Percentiles rank a stretch among this genome's conserved stretches.
Conservation (phyloP, 257 asterid genomes). For the Ehretia macrophylla region DNA sequence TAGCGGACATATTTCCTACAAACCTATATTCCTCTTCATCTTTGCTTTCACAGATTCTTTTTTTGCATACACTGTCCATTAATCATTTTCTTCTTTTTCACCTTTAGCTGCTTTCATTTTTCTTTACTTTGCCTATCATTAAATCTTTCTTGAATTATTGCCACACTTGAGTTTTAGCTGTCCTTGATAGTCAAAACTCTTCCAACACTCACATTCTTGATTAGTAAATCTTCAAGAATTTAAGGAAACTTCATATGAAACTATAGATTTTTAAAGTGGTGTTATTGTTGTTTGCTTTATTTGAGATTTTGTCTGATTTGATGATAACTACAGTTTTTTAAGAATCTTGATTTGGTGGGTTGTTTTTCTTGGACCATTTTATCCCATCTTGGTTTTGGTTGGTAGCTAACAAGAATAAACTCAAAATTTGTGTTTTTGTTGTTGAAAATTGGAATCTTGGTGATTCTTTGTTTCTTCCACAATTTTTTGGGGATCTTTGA, state of each 20-base stretch:
- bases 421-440: constrained; percentile 17
- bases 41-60: constrained; percentile 75
- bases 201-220: no score
- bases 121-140: constrained; percentile 32
- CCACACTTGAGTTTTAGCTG: neutral
- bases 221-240: constrained; percentile 21
- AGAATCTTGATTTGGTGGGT: constrained; percentile 42
- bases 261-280: constrained; percentile 9
- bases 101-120: constrained; percentile 16
- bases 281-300: constrained; percentile 14
- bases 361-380: constrained; percentile 30
- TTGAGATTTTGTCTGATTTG: constrained; percentile 28
- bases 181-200: constrained; percentile 47
- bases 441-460: constrained; percentile 34
- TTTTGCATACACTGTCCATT: constrained; percentile 54
- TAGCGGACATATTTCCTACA: constrained; percentile 81
- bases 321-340: constrained; percentile 12
- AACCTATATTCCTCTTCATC: constrained; percentile 69
- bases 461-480: constrained; percentile 25
- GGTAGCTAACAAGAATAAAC: constrained; percentile 41
- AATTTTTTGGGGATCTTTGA: constrained; percentile 30
- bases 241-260: constrained; percentile 22
- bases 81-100: constrained; percentile 24
- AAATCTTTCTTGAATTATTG: constrained; percentile 29
- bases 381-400: constrained; percentile 35